phyloP scores from a whole-genome alignment of 2,329 filamentous ascomycete species.

The Xenosphaeropsis pyriputrescens region DNA sequence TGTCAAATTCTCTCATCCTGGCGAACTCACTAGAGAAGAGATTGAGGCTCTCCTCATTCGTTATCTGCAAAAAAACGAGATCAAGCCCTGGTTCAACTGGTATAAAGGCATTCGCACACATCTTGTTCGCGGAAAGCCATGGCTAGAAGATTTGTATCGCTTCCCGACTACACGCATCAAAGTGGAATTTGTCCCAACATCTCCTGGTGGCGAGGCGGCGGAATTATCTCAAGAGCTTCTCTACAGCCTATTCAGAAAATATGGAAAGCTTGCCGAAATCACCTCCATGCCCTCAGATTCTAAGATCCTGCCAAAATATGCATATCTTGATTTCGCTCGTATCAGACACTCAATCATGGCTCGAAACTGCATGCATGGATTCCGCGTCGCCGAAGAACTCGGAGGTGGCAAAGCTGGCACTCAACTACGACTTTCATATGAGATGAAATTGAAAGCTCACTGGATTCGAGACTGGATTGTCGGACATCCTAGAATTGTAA shows the following conservation, averaged over 20 bases:
- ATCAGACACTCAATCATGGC: conserved; percentile 73
- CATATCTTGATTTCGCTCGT: conserved; percentile 61
- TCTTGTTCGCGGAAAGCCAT: conserved; percentile 71
- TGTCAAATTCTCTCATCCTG: conserved; percentile 59
- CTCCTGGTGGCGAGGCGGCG: conserved; percentile 53
- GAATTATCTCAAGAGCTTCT: conserved; percentile 78
- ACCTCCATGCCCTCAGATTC: conserved; percentile 70
- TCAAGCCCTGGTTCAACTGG: conserved; percentile 85
- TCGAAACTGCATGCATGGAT: conserved; percentile 84
- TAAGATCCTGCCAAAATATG: conserved; percentile 69
- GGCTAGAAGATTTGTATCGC: conserved; percentile 84
- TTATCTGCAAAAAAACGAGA: conserved; percentile 51
- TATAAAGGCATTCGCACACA: conserved; percentile 56
- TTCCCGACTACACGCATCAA: conserved; percentile 63
- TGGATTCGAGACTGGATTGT: conserved; percentile 81
- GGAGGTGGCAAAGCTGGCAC: conserved; percentile 69
- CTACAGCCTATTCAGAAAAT: conserved; percentile 76
- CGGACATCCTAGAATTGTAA: conserved; percentile 74
- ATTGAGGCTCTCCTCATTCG: conserved; percentile 45
- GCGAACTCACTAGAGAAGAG: conserved; percentile 27
- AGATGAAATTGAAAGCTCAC: conserved; percentile 60
- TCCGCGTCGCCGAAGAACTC: conserved; percentile 49
- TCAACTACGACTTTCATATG: conserved; percentile 67
- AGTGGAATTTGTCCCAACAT: conserved; percentile 70
- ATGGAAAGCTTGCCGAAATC: conserved; percentile 85